Evolutionary conservation across 1,284 basidiomycete genomes (phyloP).

Genomic region (Anthracocystis panici-leucophaei): DNA sequence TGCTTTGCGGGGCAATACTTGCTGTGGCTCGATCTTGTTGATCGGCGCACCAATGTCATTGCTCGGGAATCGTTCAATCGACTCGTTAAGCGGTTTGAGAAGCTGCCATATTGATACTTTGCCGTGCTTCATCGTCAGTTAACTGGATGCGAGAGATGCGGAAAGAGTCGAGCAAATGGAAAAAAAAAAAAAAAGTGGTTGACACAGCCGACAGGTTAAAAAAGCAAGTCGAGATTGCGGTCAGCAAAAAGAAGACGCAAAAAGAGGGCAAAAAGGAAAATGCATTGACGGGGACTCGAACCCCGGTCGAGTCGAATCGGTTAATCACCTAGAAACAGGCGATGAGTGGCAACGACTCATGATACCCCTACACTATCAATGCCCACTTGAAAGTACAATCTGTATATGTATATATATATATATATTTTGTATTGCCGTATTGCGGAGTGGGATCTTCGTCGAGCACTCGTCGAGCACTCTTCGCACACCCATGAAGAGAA

Average conservation of each 20-base stretch:
- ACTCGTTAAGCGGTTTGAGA: too few relatives aligned
- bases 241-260: neutral
- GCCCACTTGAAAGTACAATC: constrained; percentile 2
- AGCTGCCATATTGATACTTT: too few relatives aligned
- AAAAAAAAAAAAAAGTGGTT: neutral
- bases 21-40: too few relatives aligned
- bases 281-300: constrained; percentile 61
- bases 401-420: neutral
- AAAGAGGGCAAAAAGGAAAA: constrained; percentile 23
- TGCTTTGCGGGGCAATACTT: too few relatives aligned
- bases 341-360: constrained; percentile 56
- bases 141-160: too few relatives aligned
- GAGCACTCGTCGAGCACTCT: too few relatives aligned
- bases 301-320: constrained; percentile 58
- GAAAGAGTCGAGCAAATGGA: neutral
- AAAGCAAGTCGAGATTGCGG: neutral
- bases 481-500: too few relatives aligned
- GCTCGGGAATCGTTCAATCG: too few relatives aligned
- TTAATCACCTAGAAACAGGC: constrained; percentile 17
- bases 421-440: neutral
- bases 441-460: too few relatives aligned
- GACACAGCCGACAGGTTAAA: too few relatives aligned
- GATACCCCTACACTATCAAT: constrained; percentile 60
- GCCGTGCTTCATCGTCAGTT: too few relatives aligned
- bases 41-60: too few relatives aligned